phyloP scores from a whole-genome alignment of 2,329 filamentous ascomycete species.

The Arthrobotrys entomopaga region DNA sequence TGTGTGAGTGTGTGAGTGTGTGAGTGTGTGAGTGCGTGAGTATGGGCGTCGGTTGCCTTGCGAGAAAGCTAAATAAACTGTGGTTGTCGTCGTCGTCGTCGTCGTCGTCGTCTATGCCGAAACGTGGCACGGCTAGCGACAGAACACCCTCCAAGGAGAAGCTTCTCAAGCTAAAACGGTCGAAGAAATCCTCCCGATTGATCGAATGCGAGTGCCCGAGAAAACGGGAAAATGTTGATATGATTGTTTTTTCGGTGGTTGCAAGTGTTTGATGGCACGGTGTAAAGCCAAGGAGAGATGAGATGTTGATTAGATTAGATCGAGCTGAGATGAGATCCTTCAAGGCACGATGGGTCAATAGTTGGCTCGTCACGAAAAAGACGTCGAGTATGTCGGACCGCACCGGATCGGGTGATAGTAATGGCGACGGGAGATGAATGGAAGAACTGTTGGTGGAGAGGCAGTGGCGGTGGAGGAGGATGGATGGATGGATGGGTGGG shows the following conservation, averaged over 20 bases:
- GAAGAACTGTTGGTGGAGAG: background rate
- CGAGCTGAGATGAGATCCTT: background rate
- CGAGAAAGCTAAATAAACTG: background rate
- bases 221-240: background rate
- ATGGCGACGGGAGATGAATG: background rate
- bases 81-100: slow-evolving; percentile 4
- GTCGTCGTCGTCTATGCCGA: slow-evolving; percentile 39
- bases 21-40: too few relatives aligned
- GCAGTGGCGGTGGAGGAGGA: background rate
- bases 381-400: background rate
- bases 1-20: too few relatives aligned
- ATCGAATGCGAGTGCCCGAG: background rate
- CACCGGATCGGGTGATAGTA: background rate
- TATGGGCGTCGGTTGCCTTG: slow-evolving; percentile 10
- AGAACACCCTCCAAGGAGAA: background rate
- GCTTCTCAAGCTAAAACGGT: slow-evolving; percentile 5
- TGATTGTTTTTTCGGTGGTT: slow-evolving; percentile 9
- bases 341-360: background rate
- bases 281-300: background rate
- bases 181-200: background rate
- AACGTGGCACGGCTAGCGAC: slow-evolving; percentile 37
- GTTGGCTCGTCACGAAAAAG: background rate
- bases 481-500: too few relatives aligned
- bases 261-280: slow-evolving; percentile 13
- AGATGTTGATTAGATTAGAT: slow-evolving; percentile 8